Evolutionary conservation across 73 alveolate genomes (phyloP), one percentile per base, ranked within the genome.

Genomic region (Paramecium tetraurelia): DNA sequence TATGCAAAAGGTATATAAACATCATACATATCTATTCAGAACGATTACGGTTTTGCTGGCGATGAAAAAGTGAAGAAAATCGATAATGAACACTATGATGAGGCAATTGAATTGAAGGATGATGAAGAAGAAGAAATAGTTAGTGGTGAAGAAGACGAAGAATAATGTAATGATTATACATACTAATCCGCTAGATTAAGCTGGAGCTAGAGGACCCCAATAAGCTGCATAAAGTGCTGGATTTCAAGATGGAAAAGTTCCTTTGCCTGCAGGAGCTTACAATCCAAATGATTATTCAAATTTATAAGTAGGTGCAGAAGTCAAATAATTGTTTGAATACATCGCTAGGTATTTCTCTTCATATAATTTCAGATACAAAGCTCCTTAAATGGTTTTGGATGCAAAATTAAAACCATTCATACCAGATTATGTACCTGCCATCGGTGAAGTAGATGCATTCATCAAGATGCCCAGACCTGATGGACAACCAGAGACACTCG

Each of bases 391-490:
- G 38, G 99, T 97, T 76, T 97, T 98, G 40, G 99, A 98, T 76
- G 96, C 99, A 3, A 96, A 95, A 92, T 92, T 98, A 86, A 98
- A 97, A 92, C 99, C 99, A 11, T 98, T 98, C 94, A 93, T 98
- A 31, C 99, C 99, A 29, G 98, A 96, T 93, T 97, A 95, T 94
- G 94, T 96, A 48, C 99, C 99, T 4, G 95, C 98, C 86, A 96
- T 98, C 41, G 99, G 99, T 24, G 99, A 97, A 94, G 99, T 98
- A 53, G 99, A 98, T 92, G 99, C 99, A 18, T 98, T 96, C 92
- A 59, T 98, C 57, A 98, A 98, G 95, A 96, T 98, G 96, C 96
- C 98, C 18, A 93, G 98, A 63, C 99, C 99, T 4, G 99, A 98
- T 84, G 98, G 98, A 53, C 33, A 92, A 9, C 96, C 95, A 31